phyloP scores from a whole-genome alignment of 345 rosid species.

The Turnera subulata region DNA sequence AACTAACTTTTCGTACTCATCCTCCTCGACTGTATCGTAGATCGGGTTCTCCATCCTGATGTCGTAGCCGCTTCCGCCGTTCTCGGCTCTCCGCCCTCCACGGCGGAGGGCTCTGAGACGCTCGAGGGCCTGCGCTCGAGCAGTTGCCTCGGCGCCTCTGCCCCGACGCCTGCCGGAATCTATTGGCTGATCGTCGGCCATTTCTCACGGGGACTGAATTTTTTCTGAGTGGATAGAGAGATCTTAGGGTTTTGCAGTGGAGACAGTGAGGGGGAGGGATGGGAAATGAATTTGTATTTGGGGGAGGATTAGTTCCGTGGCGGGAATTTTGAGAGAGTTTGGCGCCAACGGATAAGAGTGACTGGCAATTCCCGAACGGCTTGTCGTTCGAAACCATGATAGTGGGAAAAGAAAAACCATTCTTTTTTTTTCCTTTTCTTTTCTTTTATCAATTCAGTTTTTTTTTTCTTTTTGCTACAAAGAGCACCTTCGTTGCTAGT shows the following conservation, averaged over 20 bases:
- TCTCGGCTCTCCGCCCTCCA: slow-evolving; percentile 61
- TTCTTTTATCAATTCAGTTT: too few relatives aligned
- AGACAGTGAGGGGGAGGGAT: background rate
- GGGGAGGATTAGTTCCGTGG: background rate
- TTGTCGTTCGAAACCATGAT: too few relatives aligned
- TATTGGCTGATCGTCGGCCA: slow-evolving; percentile 46
- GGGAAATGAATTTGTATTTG: background rate
- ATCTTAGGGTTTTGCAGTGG: slow-evolving; percentile 1
- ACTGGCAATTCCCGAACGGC: too few relatives aligned
- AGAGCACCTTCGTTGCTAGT: too few relatives aligned
- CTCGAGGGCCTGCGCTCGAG: slow-evolving; percentile 60
- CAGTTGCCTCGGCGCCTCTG: slow-evolving; percentile 50
- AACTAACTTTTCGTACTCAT: slow-evolving; percentile 68
- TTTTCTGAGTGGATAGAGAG: background rate
- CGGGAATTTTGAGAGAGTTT: slow-evolving; percentile 13
- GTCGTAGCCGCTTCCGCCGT: slow-evolving; percentile 45
- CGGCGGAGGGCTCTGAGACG: slow-evolving; percentile 67
- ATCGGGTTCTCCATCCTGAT: slow-evolving; percentile 69
- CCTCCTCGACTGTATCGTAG: slow-evolving; percentile 69
- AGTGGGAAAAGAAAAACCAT: too few relatives aligned
- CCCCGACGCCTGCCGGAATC: slow-evolving; percentile 41
- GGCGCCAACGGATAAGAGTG: slow-evolving; percentile 12
- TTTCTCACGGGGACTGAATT: background rate
- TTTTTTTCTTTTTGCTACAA: too few relatives aligned
- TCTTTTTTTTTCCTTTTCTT: too few relatives aligned